Evolutionary conservation across 169 alveolate species (phyloP).

Genomic region (Plasmodium knowlesi): DNA sequence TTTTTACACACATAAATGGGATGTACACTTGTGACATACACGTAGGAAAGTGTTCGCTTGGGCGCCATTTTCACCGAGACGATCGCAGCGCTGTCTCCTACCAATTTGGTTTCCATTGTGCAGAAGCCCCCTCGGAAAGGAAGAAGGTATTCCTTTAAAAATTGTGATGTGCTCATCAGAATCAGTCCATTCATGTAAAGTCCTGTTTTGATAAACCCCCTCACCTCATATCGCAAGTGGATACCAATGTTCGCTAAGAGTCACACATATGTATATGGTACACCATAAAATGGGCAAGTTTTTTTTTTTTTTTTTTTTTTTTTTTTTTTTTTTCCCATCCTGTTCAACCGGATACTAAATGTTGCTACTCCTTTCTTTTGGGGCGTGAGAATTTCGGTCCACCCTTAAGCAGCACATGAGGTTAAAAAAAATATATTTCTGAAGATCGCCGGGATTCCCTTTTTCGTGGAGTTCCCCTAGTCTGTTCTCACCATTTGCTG

Average conservation of each 20-base stretch:
- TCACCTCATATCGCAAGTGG: background rate
- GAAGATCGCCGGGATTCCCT: background rate
- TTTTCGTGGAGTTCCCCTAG: background rate
- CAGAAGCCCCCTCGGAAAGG: background rate
- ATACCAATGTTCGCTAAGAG: background rate
- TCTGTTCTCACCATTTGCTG: background rate
- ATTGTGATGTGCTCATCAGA: background rate
- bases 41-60: background rate
- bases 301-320: too few species aligned
- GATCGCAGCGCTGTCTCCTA: background rate
- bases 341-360: background rate
- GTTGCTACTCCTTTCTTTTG: background rate
- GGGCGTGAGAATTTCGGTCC: background rate
- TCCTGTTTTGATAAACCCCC: background rate
- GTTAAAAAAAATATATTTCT: background rate
- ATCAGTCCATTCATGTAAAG: background rate
- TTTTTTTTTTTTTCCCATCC: background rate
- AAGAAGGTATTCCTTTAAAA: background rate
- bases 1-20: background rate
- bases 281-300: background rate
- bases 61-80: background rate
- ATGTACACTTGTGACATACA: background rate
- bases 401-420: background rate
- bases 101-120: background rate
- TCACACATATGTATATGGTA: background rate